Evolutionary conservation across 345 rosid species (phyloP), one percentile per base, ranked within the genome.

Genomic region (Brassica napus): DNA sequence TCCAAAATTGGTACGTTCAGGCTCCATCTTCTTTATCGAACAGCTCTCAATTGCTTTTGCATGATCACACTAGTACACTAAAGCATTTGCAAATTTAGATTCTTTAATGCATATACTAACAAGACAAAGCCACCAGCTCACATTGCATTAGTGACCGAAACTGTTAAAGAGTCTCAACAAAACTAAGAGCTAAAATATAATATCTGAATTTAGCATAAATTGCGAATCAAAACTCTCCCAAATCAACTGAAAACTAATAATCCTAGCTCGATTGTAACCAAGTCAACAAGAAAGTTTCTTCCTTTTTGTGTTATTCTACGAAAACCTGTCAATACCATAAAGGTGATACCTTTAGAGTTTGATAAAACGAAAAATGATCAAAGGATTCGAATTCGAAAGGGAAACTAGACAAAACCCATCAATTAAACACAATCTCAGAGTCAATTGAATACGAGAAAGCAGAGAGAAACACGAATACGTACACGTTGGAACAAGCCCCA

Each of bases 1-100:
- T 81, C 83, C 83, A 59, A 81, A 81, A 71, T 72, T 76, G 1
- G 57, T 32, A 66, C 65, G 65, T 8, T 81, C 83, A 71, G 83
- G 60, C 35, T 81, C 83, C 83, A 81, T 81, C 73, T 71, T 71
- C 73, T 71, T 61, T 76, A 81, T 44, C 49, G 21, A 54, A 18
- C 58, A 54, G 28, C 59, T 10, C 42, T 66, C 8, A 60, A 34
- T 15, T 26, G 63, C 23, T 59, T 65, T 71, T 21, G 71, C 83
- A 81, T 81, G 65, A 76, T 76, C 77, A 75, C 58, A 61, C 34
- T 23, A 44, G 21, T 2, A 62, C 65, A 74, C 59, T 21, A 37
- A 26, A 42, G 15, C 39, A 68, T 16, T 76, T 30, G 28, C 42
- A 62, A 75, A 69, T 54, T 54, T 8, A 80, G 61, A 72, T 55